Evolutionary conservation across 768 basidiomycete genomes (phyloP).

Genomic region (Termitomyces titanicus): DNA sequence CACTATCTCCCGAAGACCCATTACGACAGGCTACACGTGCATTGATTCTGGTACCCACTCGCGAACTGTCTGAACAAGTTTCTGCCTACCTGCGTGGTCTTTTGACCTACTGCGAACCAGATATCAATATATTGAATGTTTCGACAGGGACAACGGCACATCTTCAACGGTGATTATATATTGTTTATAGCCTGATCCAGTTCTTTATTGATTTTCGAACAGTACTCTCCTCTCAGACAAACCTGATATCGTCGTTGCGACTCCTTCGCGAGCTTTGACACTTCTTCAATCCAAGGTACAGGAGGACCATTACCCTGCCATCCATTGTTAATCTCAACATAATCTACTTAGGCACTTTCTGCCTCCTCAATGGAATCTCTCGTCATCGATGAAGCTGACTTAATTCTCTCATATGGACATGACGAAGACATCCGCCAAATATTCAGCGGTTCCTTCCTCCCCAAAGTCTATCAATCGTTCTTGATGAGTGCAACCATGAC

Average conservation of each 20-base stretch:
- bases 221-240: slow-evolving; percentile 46
- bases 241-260: slow-evolving; percentile 78
- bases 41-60: slow-evolving; percentile 83
- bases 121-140: slow-evolving; percentile 70
- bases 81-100: slow-evolving; percentile 61
- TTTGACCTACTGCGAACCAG: slow-evolving; percentile 75
- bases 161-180: slow-evolving; percentile 45
- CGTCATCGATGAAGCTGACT: slow-evolving; percentile 96
- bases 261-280: slow-evolving; percentile 66
- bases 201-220: background rate
- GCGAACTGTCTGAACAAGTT: slow-evolving; percentile 93
- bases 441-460: slow-evolving; percentile 66
- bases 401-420: slow-evolving; percentile 95
- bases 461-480: slow-evolving; percentile 85
- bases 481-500: slow-evolving; percentile 98
- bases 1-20: slow-evolving; percentile 34
- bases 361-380: slow-evolving; percentile 73
- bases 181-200: background rate
- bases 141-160: slow-evolving; percentile 68
- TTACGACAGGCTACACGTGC: slow-evolving; percentile 62
- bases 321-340: background rate
- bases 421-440: slow-evolving; percentile 81
- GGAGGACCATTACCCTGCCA: slow-evolving; percentile 9
- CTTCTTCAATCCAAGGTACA: slow-evolving; percentile 69
- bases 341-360: slow-evolving; percentile 52